Evolutionary conservation across 257 asterid species (phyloP).

Genomic region (Solanum paucissectum): DNA sequence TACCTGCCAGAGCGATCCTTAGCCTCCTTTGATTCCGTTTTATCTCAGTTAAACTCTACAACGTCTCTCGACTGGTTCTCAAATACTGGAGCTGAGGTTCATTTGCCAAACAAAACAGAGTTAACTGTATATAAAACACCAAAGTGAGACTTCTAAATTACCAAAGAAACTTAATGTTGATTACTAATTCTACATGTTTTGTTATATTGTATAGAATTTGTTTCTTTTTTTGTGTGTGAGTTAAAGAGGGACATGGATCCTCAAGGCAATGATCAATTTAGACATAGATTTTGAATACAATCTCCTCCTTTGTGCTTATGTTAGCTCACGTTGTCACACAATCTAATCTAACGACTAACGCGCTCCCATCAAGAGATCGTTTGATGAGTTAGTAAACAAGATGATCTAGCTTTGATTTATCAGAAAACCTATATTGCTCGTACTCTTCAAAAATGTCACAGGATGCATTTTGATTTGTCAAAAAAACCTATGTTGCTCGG

Average conservation of each 20-base stretch:
- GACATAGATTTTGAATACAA: not conserved
- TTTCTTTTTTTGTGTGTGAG: not conserved
- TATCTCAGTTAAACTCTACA: not conserved
- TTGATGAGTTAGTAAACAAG: not conserved
- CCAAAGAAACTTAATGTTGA: not conserved
- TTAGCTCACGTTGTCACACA: not conserved
- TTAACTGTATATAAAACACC: not conserved
- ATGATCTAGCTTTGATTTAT: not conserved
- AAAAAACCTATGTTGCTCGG: not conserved
- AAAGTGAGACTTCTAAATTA: not conserved
- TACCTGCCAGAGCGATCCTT: not conserved
- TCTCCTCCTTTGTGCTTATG: not conserved
- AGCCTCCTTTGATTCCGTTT: not conserved
- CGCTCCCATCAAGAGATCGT: not conserved
- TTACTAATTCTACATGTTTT: not conserved
- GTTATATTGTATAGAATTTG: not conserved
- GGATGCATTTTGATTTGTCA: not conserved
- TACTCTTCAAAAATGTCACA: not conserved
- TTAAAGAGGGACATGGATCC: not conserved
- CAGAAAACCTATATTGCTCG: not conserved
- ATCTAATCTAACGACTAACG: not conserved
- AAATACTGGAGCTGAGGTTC: not conserved
- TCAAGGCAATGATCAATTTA: not conserved
- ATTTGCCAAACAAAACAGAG: not conserved
- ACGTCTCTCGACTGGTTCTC: not conserved